Evolutionary conservation across 176 grass and related monocot species (phyloP), one percentile per base, ranked within the genome.

Genomic region (Bolboschoenus planiculmis): DNA sequence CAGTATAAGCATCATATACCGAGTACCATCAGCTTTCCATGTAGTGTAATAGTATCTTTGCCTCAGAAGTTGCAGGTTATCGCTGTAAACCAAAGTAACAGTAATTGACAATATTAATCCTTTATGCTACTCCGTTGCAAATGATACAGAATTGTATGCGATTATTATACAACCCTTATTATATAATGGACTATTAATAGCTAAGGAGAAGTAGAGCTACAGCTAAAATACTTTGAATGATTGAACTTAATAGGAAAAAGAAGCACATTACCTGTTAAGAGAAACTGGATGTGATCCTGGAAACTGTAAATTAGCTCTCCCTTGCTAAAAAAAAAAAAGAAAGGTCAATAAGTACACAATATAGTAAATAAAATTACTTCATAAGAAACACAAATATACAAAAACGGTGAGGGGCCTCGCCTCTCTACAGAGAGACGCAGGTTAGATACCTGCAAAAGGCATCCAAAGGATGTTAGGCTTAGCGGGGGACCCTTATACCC

Each of bases 11-110:
- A 99, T 99, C 97, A 99, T 99, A 89, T 99, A 99, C 35, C 97
- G 87, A n/a, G 97, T 99, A 53, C 97, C 97, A 31, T 99, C 97
- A 82, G 97, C 97, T 84, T 99, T 99, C 93, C 97, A 99, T 85
- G 97, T 99, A 88, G 97, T 90, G 93, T 92, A 96, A 88, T 99
- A 99, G 80, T 99, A 99, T 60, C 93, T 85, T n/a, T 99, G 97
- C 83, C 92, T 99, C 85, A 99, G 83, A 54, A 99, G 85, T 83
- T 99, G 97, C 33, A 99, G 81, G 85, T 99, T 99, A 3, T 99
- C 93, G 26, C 97, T 99, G 86, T 62, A 87, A n/a, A 81, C 42
- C 77, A 43, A 65, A 61, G 48, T 56, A 71, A 63, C 27, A 71
- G 26, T 55, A 21, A 26, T 80, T 16, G 42, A 87, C 33, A 23